phyloP scores from a whole-genome alignment of 2,329 filamentous ascomycete species.

The Colletotrichum horii region DNA sequence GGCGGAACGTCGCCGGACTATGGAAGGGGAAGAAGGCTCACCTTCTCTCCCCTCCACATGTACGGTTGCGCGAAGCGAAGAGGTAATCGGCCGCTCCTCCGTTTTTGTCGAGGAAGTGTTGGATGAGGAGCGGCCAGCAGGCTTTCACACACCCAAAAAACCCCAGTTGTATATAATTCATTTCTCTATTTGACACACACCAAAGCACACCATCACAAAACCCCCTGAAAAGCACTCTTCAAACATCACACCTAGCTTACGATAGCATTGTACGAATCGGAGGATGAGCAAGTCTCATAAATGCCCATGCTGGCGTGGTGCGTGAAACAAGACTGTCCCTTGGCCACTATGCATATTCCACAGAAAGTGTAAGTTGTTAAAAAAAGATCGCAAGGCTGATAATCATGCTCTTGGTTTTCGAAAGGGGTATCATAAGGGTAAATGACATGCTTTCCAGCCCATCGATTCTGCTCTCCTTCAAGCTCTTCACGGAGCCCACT shows the following conservation, averaged over 20 bases:
- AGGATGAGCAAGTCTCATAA: conserved; percentile 18
- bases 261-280: not conserved
- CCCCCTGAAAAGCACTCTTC: not conserved
- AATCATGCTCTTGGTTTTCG: not conserved
- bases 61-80: not conserved
- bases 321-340: not conserved
- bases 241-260: not conserved
- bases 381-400: not conserved
- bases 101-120: not conserved
- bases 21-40: not conserved
- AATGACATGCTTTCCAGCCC: not conserved
- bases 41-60: not conserved
- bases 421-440: conserved; percentile 32
- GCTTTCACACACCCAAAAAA: not conserved
- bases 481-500: not conserved
- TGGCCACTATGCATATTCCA: not conserved
- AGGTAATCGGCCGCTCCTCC: not conserved
- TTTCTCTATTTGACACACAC: not conserved
- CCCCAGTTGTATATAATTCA: conserved; percentile 18
- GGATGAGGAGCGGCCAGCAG: not conserved
- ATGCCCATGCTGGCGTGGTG: conserved; percentile 1
- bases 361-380: not conserved
- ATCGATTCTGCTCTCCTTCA: not conserved
- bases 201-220: not conserved
- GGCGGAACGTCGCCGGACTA: not conserved